These are phyloP conservation scores for Delphinella strobiligena DNA, from an alignment of 2,329 filamentous ascomycete species.

Conservation along the genomic window DNA sequence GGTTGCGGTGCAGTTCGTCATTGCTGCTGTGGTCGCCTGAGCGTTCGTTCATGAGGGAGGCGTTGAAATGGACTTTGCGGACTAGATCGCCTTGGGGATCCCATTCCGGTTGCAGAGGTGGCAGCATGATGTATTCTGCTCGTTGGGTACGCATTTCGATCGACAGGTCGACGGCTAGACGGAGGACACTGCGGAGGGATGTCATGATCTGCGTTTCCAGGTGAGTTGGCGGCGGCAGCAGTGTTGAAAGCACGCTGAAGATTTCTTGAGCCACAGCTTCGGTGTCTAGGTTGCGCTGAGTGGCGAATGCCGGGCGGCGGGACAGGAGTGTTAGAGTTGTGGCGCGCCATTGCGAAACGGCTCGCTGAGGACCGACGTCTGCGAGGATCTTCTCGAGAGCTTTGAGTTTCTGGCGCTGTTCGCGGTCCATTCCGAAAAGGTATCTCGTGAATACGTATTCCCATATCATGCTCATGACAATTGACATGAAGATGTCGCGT, in stretches of 20 bases:
- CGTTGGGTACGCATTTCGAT: constrained; percentile 96
- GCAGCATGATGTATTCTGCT: constrained; percentile 97
- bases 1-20: constrained; percentile 65
- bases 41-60: constrained; percentile 87
- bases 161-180: constrained; percentile 76
- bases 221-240: constrained; percentile 76
- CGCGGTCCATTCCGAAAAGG: constrained; percentile 95
- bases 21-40: constrained; percentile 59
- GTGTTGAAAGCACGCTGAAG: constrained; percentile 67
- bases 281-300: constrained; percentile 78
- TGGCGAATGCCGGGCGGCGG: constrained; percentile 64
- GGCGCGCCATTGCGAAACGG: constrained; percentile 95
- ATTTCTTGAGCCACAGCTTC: constrained; percentile 92
- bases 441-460: constrained; percentile 97
- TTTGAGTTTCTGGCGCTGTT: constrained; percentile 96
- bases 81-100: constrained; percentile 83
- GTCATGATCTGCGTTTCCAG: constrained; percentile 70
- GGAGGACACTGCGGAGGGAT: constrained; percentile 77
- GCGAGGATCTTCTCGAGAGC: constrained; percentile 80
- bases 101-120: constrained; percentile 87
- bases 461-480: constrained; percentile 99
- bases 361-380: constrained; percentile 74
- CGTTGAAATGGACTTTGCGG: constrained; percentile 83
- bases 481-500: constrained; percentile 94
- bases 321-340: constrained; percentile 85